Evolutionary conservation across 2,329 filamentous ascomycete species (phyloP), one percentile per base, ranked within the genome.

Genomic region (Hysterium pulicare): DNA sequence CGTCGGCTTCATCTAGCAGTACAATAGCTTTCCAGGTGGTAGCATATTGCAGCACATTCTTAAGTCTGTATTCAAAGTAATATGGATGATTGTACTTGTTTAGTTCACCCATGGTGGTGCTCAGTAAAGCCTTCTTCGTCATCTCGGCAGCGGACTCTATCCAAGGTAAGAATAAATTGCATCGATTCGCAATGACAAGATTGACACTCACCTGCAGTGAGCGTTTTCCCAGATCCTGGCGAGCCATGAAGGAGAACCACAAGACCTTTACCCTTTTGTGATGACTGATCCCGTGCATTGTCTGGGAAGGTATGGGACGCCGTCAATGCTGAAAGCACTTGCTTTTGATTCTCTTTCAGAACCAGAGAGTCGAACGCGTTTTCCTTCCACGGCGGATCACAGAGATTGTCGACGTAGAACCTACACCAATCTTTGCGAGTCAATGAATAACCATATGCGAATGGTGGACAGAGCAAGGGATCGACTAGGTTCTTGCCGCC

Each of bases 1-100:
- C 74, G 42, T 81, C 77, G 2, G 76, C 76, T 57, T 81, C 77
- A 54, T 80, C 77, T 3, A 80, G 66, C 4, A 80, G 68, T 5
- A 80, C 68, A 7, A 80, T 67, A 23, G 71, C 76, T 13, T 69
- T 72, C 58, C 71, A 78, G n/a, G 71, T 71, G 57, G 73, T 71
- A 31, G 66, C 76, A 3, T 78, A 67, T 4, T 31, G n/a, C n/a
- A n/a, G n/a, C n/a, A n/a, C n/a, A n/a, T n/a, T n/a, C n/a, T n/a
- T n/a, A n/a, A n/a, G n/a, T n/a, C n/a, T n/a, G n/a, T n/a, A n/a
- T n/a, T n/a, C n/a, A n/a, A n/a, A n/a, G n/a, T n/a, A n/a, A n/a
- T n/a, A n/a, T n/a, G n/a, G n/a, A n/a, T n/a, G n/a, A n/a, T n/a
- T n/a, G n/a, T n/a, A n/a, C n/a, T n/a, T n/a, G n/a, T n/a, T n/a